Percentiles rank a stretch among this genome's conserved stretches.
Evolutionary conservation across 2,329 filamentous ascomycete species (phyloP).

Genomic region (Pestalotiopsis sp.): DNA sequence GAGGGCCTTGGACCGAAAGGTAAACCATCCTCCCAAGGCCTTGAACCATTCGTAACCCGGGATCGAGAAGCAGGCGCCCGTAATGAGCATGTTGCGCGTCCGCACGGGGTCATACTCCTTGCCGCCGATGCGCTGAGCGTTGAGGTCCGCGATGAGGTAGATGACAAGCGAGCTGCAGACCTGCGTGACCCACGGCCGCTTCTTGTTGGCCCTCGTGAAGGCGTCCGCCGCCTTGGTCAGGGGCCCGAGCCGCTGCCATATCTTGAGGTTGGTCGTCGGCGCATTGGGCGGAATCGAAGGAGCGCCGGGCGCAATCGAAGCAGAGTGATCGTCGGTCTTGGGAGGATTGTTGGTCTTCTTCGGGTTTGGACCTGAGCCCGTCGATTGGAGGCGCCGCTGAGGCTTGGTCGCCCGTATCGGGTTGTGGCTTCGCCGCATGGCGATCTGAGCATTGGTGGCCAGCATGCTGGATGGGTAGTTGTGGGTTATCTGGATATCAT

Average conservation of each 20-base stretch:
- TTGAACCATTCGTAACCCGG: constrained; percentile 72
- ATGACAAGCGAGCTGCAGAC: constrained; percentile 75
- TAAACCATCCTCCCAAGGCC: constrained; percentile 57
- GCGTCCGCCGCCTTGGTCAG: constrained; percentile 54
- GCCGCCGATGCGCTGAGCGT: constrained; percentile 70
- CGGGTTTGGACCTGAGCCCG: constrained; percentile 16
- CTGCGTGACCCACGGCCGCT: constrained; percentile 79
- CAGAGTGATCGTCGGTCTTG: background rate
- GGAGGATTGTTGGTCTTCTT: constrained; percentile 9
- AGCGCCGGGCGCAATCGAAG: constrained; percentile 28
- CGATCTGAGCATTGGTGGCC: constrained; percentile 17
- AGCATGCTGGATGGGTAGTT: background rate
- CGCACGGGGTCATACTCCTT: constrained; percentile 69
- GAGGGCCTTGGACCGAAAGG: constrained; percentile 71
- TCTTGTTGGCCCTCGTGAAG: constrained; percentile 73
- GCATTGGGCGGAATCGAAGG: constrained; percentile 45
- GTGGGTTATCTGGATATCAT: constrained; percentile 10
- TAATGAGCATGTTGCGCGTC: constrained; percentile 71
- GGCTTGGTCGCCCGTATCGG: constrained; percentile 19
- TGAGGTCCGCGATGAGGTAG: constrained; percentile 77
- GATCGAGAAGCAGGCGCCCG: constrained; percentile 74
- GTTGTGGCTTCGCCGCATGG: constrained; percentile 23
- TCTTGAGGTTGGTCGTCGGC: constrained; percentile 39
- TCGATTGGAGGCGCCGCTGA: constrained; percentile 24
- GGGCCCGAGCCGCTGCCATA: constrained; percentile 63